A percentile compares a stretch with the other conserved stretches of the same genome.
Evolutionary conservation across 805 yeast genomes (phyloP).

Genomic region (Danielia reshetovae): DNA sequence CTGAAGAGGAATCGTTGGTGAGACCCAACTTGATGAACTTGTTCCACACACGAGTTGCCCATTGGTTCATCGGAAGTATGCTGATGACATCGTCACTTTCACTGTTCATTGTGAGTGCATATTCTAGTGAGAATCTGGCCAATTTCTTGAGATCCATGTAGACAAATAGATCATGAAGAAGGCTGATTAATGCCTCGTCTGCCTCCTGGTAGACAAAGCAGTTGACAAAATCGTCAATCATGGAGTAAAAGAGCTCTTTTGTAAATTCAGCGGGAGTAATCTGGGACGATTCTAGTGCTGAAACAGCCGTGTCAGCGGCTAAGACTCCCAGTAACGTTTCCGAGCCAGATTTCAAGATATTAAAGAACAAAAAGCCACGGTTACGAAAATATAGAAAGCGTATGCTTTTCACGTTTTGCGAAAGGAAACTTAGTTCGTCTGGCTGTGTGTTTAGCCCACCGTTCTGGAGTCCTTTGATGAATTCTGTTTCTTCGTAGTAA

Average conservation of each 20-base stretch:
- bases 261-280: slow-evolving; percentile 5
- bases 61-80: slow-evolving; percentile 21
- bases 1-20: not conserved
- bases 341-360: slow-evolving; percentile 24
- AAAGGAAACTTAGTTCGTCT: slow-evolving; percentile 41
- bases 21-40: not conserved
- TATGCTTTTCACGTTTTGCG: slow-evolving; percentile 70
- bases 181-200: slow-evolving; percentile 50
- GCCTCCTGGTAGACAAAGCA: slow-evolving; percentile 67
- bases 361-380: slow-evolving; percentile 67
- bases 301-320: slow-evolving; percentile 1
- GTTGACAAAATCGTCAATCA: slow-evolving; percentile 58
- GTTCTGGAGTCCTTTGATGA: slow-evolving; percentile 36
- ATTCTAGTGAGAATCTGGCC: slow-evolving; percentile 57
- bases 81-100: slow-evolving; percentile 41
- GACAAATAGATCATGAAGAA: slow-evolving; percentile 48
- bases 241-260: slow-evolving; percentile 37
- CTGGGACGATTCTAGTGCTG: not conserved
- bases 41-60: slow-evolving; percentile 5
- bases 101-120: slow-evolving; percentile 42
- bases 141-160: slow-evolving; percentile 47
- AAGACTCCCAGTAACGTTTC: slow-evolving; percentile 8
- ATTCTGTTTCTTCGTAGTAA: slow-evolving; percentile 36
- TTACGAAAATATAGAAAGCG: slow-evolving; percentile 79
- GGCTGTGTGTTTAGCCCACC: slow-evolving; percentile 30